Conservation (phyloP, 2,329 filamentous ascomycete species). For the Macroventuria anomochaeta region DNA sequence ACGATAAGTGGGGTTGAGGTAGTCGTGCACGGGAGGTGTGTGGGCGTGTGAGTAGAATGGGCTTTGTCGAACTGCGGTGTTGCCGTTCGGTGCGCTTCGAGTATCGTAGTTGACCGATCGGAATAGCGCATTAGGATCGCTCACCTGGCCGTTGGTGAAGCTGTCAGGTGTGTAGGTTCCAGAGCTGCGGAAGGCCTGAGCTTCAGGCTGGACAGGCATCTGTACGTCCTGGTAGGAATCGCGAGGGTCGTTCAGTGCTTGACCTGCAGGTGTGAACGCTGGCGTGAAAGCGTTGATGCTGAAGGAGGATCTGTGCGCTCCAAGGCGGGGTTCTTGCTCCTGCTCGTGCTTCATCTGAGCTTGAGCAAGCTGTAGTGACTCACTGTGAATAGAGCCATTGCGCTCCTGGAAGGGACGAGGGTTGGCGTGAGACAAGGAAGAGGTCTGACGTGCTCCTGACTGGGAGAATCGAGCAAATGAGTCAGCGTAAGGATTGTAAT, state of each 20-base stretch:
- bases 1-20: slow-evolving; percentile 50
- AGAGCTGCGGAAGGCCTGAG: slow-evolving; percentile 23
- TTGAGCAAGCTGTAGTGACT: slow-evolving; percentile 44
- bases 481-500: slow-evolving; percentile 42
- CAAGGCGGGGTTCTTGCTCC: slow-evolving; percentile 42
- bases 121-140: slow-evolving; percentile 47
- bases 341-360: slow-evolving; percentile 45
- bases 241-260: slow-evolving; percentile 32
- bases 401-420: slow-evolving; percentile 47
- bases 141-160: slow-evolving; percentile 39
- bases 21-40: slow-evolving; percentile 54
- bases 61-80: slow-evolving; percentile 52
- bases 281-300: slow-evolving; percentile 38
- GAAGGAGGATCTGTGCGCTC: slow-evolving; percentile 42
- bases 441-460: slow-evolving; percentile 53
- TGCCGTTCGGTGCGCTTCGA: slow-evolving; percentile 52
- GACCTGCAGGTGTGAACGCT: slow-evolving; percentile 28
- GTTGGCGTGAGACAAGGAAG: slow-evolving; percentile 59
- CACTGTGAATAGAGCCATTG: slow-evolving; percentile 49
- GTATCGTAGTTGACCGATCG: slow-evolving; percentile 50
- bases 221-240: slow-evolving; percentile 37
- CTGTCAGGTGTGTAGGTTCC: slow-evolving; percentile 48
- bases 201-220: slow-evolving; percentile 26
- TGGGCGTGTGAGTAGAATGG: slow-evolving; percentile 57
- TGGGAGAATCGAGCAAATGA: slow-evolving; percentile 37